These are phyloP conservation scores for Coprinopsis sp. DNA, from an alignment of 768 basidiomycete genomes.

Conservation along the genomic window DNA sequence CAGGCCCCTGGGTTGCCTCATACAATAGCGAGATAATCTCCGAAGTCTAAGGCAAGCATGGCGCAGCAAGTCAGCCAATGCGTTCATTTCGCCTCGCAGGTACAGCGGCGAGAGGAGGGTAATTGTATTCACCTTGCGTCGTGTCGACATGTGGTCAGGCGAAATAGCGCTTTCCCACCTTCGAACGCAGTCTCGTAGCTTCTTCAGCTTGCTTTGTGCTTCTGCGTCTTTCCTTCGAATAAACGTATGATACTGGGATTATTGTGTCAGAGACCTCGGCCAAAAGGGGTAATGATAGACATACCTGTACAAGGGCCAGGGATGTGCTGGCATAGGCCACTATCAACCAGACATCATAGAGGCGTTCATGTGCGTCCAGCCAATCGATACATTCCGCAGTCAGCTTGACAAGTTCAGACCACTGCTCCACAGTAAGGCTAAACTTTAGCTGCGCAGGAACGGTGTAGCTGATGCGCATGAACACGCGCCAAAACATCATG, in stretches of 20 bases:
- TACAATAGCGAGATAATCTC: conserved; percentile 91
- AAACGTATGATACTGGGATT: conserved; percentile 84
- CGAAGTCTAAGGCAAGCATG: conserved; percentile 68
- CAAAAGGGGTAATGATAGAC: conserved; percentile 14
- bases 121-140: conserved; percentile 67
- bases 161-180: conserved; percentile 86
- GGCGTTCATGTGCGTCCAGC: conserved; percentile 74
- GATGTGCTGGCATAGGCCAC: conserved; percentile 85
- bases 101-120: conserved; percentile 7
- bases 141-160: conserved; percentile 91
- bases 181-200: conserved; percentile 78
- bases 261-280: conserved; percentile 3
- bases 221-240: conserved; percentile 74
- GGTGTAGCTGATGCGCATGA: conserved; percentile 94
- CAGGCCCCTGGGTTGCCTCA: conserved; percentile 85
- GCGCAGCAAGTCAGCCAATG: too few species aligned
- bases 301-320: conserved; percentile 86
- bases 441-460: conserved; percentile 90
- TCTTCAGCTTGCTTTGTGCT: conserved; percentile 69
- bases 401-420: conserved; percentile 66
- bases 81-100: not conserved
- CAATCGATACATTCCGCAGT: conserved; percentile 85
- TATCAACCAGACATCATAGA: conserved; percentile 84
- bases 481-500: conserved; percentile 98
- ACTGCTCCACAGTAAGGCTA: conserved; percentile 72